Percentiles rank a stretch among this genome's conserved stretches.
These are phyloP conservation scores for Paracorniculantispora psalliotae DNA, from an alignment of 2,329 filamentous ascomycete species.

Conservation along the genomic window DNA sequence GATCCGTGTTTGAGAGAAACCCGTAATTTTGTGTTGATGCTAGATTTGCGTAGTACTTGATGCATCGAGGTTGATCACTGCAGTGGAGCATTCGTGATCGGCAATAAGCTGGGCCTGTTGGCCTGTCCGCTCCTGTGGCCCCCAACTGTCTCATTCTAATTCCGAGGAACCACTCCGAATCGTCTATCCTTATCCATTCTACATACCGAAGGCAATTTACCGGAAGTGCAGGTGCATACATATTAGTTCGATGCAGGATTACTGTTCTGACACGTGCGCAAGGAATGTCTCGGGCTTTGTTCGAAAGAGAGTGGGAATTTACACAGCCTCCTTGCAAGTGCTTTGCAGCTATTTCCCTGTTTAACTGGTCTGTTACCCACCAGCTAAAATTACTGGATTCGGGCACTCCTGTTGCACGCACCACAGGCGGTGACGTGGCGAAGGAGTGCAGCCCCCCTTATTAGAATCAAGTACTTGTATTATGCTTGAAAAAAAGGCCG, in stretches of 20 bases:
- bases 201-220: too few species aligned
- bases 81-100: background rate
- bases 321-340: background rate
- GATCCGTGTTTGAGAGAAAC: background rate
- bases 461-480: background rate
- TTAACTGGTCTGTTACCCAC: background rate
- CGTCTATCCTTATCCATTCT: too few species aligned
- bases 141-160: too few species aligned
- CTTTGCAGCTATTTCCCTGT: background rate
- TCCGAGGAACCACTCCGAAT: too few species aligned
- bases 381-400: background rate
- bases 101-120: background rate
- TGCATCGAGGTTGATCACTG: background rate
- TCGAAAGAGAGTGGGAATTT: background rate
- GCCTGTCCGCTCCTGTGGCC: too few species aligned
- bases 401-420: background rate
- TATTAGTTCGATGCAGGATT: background rate
- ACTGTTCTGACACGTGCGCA: background rate
- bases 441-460: background rate
- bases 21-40: background rate
- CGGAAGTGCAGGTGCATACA: background rate
- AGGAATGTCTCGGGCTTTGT: background rate
- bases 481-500: background rate
- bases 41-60: too few species aligned
- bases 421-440: background rate